These are phyloP conservation scores for Porosira glacialis DNA, from an alignment of 352 stramenopile genomes.

Conservation along the genomic window DNA sequence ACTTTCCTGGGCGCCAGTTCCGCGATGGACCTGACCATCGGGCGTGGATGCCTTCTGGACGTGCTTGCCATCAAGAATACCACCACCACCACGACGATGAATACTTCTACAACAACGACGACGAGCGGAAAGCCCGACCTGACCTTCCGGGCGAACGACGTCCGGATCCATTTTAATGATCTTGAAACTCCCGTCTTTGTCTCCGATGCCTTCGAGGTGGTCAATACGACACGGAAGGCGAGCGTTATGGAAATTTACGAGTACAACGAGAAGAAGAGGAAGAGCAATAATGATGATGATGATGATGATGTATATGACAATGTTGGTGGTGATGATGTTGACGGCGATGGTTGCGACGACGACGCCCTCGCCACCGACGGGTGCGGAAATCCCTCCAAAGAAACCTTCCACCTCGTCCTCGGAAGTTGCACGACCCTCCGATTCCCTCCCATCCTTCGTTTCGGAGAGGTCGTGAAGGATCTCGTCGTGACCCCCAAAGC, in stretches of 20 bases:
- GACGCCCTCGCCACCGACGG: constrained; percentile 38
- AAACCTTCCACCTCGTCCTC: constrained; percentile 53
- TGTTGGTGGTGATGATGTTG: constrained; percentile 18
- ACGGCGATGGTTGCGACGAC: no score
- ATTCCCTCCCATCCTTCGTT: constrained; percentile 44
- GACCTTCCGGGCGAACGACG: constrained; percentile 22
- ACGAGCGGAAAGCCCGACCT: constrained; percentile 58
- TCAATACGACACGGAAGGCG: constrained; percentile 37
- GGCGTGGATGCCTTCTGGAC: constrained; percentile 36
- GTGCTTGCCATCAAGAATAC: constrained; percentile 35
- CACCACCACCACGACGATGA: not conserved
- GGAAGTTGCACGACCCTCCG: constrained; percentile 19
- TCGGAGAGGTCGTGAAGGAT: constrained; percentile 55
- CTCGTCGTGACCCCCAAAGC: constrained; percentile 48
- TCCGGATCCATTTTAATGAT: constrained; percentile 43
- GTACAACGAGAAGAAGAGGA: constrained; percentile 31
- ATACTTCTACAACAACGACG: constrained; percentile 14
- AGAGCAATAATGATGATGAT: not conserved
- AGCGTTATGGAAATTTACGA: constrained; percentile 40
- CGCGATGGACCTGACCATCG: constrained; percentile 16
- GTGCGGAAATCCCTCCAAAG: constrained; percentile 46
- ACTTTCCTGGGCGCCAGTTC: constrained; percentile 36
- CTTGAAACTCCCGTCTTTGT: constrained; percentile 37
- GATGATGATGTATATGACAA: no score
- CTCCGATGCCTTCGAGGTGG: constrained; percentile 25